Evolutionary conservation across 306 rosid genomes (phyloP).

Genomic region (Neltuma alba): DNA sequence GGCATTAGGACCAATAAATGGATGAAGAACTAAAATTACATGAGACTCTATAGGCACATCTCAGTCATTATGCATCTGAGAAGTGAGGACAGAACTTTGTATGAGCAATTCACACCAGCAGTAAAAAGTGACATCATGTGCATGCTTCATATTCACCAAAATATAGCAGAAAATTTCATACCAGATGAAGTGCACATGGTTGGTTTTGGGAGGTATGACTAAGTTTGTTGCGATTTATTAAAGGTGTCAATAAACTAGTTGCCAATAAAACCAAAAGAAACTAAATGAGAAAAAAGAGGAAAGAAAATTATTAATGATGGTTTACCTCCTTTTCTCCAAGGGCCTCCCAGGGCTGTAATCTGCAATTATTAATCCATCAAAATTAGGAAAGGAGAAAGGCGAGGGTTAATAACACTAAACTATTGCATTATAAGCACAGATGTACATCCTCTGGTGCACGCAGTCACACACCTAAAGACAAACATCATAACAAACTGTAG

Average conservation of each 20-base stretch:
- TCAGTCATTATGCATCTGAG: conserved; percentile 8
- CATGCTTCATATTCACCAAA: conserved; percentile 4
- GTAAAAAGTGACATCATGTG: background rate
- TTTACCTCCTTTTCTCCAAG: conserved; percentile 63
- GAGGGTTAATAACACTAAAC: background rate
- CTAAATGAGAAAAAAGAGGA: background rate
- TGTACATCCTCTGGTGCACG: conserved; percentile 8
- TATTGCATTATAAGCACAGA: background rate
- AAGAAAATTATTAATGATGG: conserved; percentile 19
- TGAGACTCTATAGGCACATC: conserved; percentile 26
- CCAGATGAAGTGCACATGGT: background rate
- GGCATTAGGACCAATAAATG: conserved; percentile 30
- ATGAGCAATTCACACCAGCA: conserved; percentile 15
- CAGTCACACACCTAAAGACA: conserved; percentile 20
- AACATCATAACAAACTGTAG: conserved; percentile 5
- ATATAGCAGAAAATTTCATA: conserved; percentile 10
- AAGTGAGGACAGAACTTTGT: conserved; percentile 1
- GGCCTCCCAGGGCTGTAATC: conserved; percentile 72
- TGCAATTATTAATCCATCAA: conserved; percentile 54
- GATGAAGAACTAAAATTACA: conserved; percentile 23
- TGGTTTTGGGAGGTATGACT: background rate
- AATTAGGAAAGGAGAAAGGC: conserved; percentile 37
- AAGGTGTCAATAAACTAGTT: conserved; percentile 12
- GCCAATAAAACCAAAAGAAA: conserved; percentile 20
- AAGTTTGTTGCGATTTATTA: conserved; percentile 11